These are phyloP conservation scores for Dendrobium officinale DNA, from an alignment of 106 monocot genomes.

Conservation along the genomic window DNA sequence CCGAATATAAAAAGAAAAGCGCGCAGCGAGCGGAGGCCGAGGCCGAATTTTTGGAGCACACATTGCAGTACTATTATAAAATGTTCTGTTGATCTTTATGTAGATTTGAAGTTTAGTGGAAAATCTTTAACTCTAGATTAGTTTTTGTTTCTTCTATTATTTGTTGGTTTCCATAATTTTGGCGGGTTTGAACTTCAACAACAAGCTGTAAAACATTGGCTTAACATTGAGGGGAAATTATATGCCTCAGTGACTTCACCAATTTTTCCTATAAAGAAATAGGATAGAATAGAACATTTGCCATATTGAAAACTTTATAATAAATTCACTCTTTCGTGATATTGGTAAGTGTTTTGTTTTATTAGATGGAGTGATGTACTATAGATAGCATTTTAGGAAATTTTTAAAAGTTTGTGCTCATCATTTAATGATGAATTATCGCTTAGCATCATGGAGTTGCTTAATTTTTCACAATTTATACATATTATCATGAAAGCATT, in stretches of 20 bases:
- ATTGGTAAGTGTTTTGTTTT: too few species aligned
- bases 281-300: neutral
- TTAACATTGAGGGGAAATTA: neutral
- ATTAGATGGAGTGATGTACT: too few species aligned
- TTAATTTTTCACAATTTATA: too few species aligned
- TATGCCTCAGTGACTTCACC: neutral
- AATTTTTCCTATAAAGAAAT: neutral
- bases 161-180: neutral
- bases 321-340: neutral
- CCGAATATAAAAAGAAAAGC: too few species aligned
- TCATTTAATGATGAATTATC: too few species aligned
- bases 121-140: neutral
- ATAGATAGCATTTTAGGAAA: too few species aligned
- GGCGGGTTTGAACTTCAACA: neutral
- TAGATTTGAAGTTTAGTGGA: neutral
- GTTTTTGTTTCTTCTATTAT: slow-evolving; percentile 1
- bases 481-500: too few species aligned
- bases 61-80: neutral
- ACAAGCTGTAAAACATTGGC: neutral
- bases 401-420: too few species aligned
- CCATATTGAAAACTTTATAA: neutral
- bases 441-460: too few species aligned
- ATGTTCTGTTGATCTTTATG: neutral
- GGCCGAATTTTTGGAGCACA: too few species aligned
- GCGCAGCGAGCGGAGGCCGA: too few species aligned